These are phyloP conservation scores for Alternaria longipes DNA, from an alignment of 2,329 filamentous ascomycete species.

Conservation along the genomic window DNA sequence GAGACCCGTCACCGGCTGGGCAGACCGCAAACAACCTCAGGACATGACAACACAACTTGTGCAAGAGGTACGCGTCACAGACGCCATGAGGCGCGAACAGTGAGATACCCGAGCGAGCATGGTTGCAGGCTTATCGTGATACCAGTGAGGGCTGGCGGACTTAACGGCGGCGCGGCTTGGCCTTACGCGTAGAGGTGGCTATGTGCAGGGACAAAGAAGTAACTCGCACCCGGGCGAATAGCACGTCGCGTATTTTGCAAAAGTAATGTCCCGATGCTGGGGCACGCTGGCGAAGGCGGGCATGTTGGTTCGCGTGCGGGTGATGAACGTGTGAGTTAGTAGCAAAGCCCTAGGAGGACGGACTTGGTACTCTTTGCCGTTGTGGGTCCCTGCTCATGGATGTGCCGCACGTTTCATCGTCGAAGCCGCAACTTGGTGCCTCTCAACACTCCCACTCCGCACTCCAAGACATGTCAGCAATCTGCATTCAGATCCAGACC, in stretches of 20 bases:
- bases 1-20: slow-evolving; percentile 37
- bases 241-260: slow-evolving; percentile 10
- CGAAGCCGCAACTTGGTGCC: neutral
- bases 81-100: slow-evolving; percentile 24
- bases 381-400: neutral
- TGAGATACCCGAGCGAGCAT: slow-evolving; percentile 6
- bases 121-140: slow-evolving; percentile 23
- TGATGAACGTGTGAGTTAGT: neutral
- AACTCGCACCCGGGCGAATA: slow-evolving; percentile 19
- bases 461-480: slow-evolving; percentile 2
- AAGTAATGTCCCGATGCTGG: slow-evolving; percentile 7
- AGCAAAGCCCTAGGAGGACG: neutral
- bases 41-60: slow-evolving; percentile 19
- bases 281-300: slow-evolving; percentile 1
- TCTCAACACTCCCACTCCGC: neutral
- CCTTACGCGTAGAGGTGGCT: slow-evolving; percentile 31
- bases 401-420: neutral
- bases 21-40: slow-evolving; percentile 20
- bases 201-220: slow-evolving; percentile 23
- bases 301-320: neutral
- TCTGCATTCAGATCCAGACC: neutral
- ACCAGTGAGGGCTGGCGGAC: slow-evolving; percentile 11
- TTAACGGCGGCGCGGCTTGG: slow-evolving; percentile 22
- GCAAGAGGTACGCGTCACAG: slow-evolving; percentile 43
- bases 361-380: neutral